Evolutionary conservation across 805 yeast genomes (phyloP).

Genomic region (Trichomonascus vanleenenianus): DNA sequence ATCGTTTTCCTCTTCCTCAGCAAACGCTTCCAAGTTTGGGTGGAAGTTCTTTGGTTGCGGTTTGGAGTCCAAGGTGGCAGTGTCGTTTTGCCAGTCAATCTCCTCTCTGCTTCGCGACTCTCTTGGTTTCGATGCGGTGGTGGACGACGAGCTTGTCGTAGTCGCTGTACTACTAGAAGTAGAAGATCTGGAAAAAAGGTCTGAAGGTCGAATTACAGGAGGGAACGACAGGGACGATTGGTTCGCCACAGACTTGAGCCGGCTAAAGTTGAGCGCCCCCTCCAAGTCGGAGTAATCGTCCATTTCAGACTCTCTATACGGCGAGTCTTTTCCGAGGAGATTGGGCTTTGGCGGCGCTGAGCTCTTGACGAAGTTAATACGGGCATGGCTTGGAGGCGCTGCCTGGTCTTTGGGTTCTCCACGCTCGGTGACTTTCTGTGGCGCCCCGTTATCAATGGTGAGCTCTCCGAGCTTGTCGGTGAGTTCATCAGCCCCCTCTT

Average conservation of each 20-base stretch:
- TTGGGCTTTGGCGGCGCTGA: background rate
- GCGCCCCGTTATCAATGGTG: background rate
- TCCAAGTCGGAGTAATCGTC: constrained; percentile 15
- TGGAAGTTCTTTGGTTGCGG: background rate
- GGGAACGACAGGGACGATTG: background rate
- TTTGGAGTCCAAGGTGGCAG: too few relatives aligned
- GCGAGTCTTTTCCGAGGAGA: constrained; percentile 7
- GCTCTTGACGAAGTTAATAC: background rate
- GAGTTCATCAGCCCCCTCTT: constrained; percentile 8
- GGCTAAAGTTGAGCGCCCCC: constrained; percentile 12
- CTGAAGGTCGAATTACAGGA: background rate
- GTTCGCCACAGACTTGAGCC: background rate
- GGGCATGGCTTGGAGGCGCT: background rate
- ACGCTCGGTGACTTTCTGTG: background rate
- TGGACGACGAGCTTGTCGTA: too few relatives aligned
- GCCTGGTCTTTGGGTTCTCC: too few relatives aligned
- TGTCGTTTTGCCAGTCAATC: too few relatives aligned
- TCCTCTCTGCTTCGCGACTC: background rate
- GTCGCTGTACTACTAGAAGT: background rate
- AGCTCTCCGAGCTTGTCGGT: background rate
- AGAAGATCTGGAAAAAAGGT: background rate
- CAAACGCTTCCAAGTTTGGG: constrained; percentile 1
- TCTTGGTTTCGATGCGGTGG: background rate
- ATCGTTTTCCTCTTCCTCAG: constrained; percentile 16
- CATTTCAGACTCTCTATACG: constrained; percentile 8